Evolutionary conservation across 306 rosid genomes (phyloP).

Genomic region (Glycine latifolia): DNA sequence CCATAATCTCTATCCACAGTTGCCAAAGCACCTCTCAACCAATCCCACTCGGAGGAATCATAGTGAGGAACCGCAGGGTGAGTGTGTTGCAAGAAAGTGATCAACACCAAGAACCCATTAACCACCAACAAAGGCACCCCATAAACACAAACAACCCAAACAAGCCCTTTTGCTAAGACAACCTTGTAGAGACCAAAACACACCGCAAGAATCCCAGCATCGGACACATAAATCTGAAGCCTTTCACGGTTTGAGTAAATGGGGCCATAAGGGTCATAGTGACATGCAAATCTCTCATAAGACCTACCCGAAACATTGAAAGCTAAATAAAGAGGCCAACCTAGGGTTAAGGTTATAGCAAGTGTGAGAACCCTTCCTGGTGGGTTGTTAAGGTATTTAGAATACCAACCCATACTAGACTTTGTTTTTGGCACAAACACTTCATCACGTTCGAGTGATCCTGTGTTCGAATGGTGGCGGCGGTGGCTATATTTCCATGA

Average conservation of each 20-base stretch:
- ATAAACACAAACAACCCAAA: slow-evolving; percentile 70
- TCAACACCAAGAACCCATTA: slow-evolving; percentile 33
- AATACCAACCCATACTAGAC: slow-evolving; percentile 54
- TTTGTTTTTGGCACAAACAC: slow-evolving; percentile 82
- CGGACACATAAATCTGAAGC: slow-evolving; percentile 65
- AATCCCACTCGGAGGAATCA: slow-evolving; percentile 51
- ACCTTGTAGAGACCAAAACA: slow-evolving; percentile 59
- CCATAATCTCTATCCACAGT: slow-evolving; percentile 51
- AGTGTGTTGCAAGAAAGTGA: slow-evolving; percentile 48
- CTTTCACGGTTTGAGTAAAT: slow-evolving; percentile 73
- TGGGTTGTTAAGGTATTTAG: slow-evolving; percentile 76
- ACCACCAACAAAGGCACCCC: slow-evolving; percentile 39
- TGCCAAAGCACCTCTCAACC: slow-evolving; percentile 47
- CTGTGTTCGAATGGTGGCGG: slow-evolving; percentile 88
- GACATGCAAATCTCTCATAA: slow-evolving; percentile 69
- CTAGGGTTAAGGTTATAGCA: slow-evolving; percentile 55
- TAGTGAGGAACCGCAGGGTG: slow-evolving; percentile 49
- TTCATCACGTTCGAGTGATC: slow-evolving; percentile 78
- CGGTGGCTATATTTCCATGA: slow-evolving; percentile 94
- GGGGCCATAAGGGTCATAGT: slow-evolving; percentile 80
- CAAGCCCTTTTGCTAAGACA: slow-evolving; percentile 52
- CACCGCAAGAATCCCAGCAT: slow-evolving; percentile 60
- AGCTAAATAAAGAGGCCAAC: slow-evolving; percentile 83
- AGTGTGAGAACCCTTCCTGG: slow-evolving; percentile 60
- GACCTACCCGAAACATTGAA: slow-evolving; percentile 77